These are phyloP conservation scores for Corchorus olitorius DNA, from an alignment of 345 rosid species.

Conservation along the genomic window DNA sequence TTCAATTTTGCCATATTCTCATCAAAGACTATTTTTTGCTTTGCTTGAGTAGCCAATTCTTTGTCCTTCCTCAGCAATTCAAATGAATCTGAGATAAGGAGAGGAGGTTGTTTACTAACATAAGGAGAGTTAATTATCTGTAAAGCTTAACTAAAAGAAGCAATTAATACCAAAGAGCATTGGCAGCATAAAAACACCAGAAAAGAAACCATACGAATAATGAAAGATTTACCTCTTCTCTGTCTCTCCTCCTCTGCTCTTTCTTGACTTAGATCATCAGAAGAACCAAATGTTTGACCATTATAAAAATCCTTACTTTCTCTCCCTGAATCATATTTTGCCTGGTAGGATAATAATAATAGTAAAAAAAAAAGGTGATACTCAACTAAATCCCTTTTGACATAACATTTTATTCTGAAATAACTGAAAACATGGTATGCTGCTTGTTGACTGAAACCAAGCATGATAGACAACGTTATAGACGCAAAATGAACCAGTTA, in stretches of 20 bases:
- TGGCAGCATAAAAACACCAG: conserved; percentile 7
- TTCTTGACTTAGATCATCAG: conserved; percentile 14
- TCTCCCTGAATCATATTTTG: conserved; percentile 20
- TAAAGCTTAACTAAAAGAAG: conserved; percentile 7
- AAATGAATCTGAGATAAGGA: conserved; percentile 25
- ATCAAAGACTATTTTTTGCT: conserved; percentile 19
- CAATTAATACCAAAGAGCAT: not conserved
- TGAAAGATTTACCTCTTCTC: conserved; percentile 27
- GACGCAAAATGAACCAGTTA: not conserved
- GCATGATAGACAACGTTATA: not conserved
- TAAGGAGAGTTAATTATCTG: not conserved
- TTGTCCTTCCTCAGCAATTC: conserved; percentile 31
- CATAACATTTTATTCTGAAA: not conserved
- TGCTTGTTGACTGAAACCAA: not conserved
- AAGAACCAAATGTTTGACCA: conserved; percentile 27
- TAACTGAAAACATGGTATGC: not conserved
- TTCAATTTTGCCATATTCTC: conserved; percentile 29
- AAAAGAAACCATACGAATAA: conserved; percentile 4
- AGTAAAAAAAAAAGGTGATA: not conserved
- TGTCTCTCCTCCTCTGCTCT: conserved; percentile 28
- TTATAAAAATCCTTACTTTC: conserved; percentile 23
- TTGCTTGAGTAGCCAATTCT: conserved; percentile 24
- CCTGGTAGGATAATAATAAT: conserved; percentile 24
- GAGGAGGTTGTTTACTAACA: conserved; percentile 4
- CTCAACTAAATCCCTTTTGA: conserved; percentile 4